These are phyloP conservation scores for Sutorius australiensis DNA, from an alignment of 768 basidiomycete genomes.

Conservation along the genomic window DNA sequence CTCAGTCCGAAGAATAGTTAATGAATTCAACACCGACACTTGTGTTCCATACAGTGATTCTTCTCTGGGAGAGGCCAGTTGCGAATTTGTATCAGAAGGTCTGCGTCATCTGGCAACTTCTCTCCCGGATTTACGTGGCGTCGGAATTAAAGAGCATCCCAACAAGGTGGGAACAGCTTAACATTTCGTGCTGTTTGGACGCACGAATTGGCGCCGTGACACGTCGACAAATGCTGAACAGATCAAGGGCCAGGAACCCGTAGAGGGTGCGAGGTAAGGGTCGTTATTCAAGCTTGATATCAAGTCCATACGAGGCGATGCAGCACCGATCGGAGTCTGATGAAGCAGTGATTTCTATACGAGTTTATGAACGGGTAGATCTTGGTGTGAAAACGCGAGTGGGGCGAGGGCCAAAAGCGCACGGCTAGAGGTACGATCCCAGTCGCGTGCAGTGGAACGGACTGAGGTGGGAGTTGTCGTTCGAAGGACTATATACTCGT, in stretches of 20 bases:
- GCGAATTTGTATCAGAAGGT: not conserved
- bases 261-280: not conserved
- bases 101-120: not conserved
- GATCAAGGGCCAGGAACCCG: not conserved
- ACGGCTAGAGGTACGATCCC: no score
- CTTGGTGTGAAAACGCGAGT: no score
- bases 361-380: not conserved
- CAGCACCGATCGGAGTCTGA: not conserved
- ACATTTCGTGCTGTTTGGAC: no score
- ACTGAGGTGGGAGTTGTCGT: no score
- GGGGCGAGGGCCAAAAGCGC: no score
- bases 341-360: not conserved
- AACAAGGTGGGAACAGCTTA: not conserved
- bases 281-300: not conserved
- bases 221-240: not conserved
- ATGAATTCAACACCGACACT: no score
- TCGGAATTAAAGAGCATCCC: not conserved
- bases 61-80: not conserved
- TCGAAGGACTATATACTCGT: no score
- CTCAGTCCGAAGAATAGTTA: no score
- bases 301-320: no score
- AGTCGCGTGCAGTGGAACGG: no score
- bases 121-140: not conserved
- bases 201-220: no score
- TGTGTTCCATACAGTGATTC: no score